Evolutionary conservation across 2,329 filamentous ascomycete genomes (phyloP), one percentile per base, ranked within the genome.

Genomic region (Calonectria pseudoturangicola): DNA sequence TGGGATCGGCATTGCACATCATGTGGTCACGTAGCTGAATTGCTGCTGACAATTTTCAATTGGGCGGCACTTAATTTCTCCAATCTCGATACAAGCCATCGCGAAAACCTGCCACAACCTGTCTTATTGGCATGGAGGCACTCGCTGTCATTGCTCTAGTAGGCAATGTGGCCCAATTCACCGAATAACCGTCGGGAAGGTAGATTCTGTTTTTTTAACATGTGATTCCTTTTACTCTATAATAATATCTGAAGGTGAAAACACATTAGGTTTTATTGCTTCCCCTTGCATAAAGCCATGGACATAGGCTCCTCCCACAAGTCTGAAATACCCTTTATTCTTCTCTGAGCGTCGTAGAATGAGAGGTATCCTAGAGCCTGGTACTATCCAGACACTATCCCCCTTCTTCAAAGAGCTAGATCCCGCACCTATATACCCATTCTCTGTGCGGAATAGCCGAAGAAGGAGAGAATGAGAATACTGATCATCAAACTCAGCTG

Each of bases 241-340:
- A 8, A 48, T 48, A 25, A 48, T 48, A 25, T 48, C 45, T 25
- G 25, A 8, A 25, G 45, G 45, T 6, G 45, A 48, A 48, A 48
- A 48, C 9, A n/a, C 25, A 48, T 21, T 7, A 12, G n/a, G 2
- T 25, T 3, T 25, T 25, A 48, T 13, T 9, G 45, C 45, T n/a
- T 48, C 45, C n/a, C 45, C 45, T 21, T 48, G n/a, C 45, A 48
- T 48, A 25, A 48, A 48, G n/a, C 45, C 45, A 48, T 48, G 45
- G n/a, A 48, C n/a, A 13, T 48, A 48, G n/a, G 45, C n/a, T 48
- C 45, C 45, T n/a, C 45, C 45, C 6, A 48, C 45, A 7, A 48
- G 45, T 48, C n/a, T 48, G 12, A 48, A 48, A 48, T 48, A n/a
- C 10, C 45, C n/a, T 8, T 48, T 48, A 2, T 48, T n/a, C 5